Evolutionary conservation across 805 yeast genomes (phyloP), one percentile per base, ranked within the genome.

Genomic region (Wickerhamiella domercqiae): DNA sequence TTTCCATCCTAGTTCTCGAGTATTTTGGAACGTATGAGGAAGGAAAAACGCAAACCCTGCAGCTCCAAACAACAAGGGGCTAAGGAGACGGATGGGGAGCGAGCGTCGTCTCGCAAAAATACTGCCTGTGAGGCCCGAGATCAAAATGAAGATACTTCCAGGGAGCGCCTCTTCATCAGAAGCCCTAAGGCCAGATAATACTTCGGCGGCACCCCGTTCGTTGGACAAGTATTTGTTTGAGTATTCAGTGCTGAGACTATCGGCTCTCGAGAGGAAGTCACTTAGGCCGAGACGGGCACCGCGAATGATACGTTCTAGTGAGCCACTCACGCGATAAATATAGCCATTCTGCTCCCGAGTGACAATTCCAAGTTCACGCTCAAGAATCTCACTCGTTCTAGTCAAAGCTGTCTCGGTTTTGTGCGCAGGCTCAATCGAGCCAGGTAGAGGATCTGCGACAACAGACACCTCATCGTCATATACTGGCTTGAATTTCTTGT

Each of bases 41-140:
- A 81, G 65, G 48, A 79, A 75, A 54, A 70, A 66, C 42, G 63
- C 70, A 60, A 83, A 80, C 0, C 87, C 73, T 4, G 61, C 67
- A 21, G 68, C 43, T 11, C 86, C 90, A 37, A 77, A 65, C 0
- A 62, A 58, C 2, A 75, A 39, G 1, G 94, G 94, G 13, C 69
- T 59, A 1, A 68, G 43, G 3, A 66, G 62, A 49, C 75, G 71
- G 9, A 78, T 51, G 2, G 75, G 37, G 17, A 75, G 46, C 39
- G 72, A 72, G 40, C 78, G 66, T 48, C 75, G 72, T 50, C 93
- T 78, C 2, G 90, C 71, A 35, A 75, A 48, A 37, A 82, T 75
- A 33, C 78, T 68, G 28, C 94, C 94, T 5, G 82, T 60, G 38
- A 83, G 63, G 2, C 73, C 67, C 11, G 82, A 84, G 21, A 81